A percentile compares a stretch with the other conserved stretches of the same genome.
Evolutionary conservation across 306 rosid genomes (phyloP).

Genomic region (Hippophae gyantsensis): DNA sequence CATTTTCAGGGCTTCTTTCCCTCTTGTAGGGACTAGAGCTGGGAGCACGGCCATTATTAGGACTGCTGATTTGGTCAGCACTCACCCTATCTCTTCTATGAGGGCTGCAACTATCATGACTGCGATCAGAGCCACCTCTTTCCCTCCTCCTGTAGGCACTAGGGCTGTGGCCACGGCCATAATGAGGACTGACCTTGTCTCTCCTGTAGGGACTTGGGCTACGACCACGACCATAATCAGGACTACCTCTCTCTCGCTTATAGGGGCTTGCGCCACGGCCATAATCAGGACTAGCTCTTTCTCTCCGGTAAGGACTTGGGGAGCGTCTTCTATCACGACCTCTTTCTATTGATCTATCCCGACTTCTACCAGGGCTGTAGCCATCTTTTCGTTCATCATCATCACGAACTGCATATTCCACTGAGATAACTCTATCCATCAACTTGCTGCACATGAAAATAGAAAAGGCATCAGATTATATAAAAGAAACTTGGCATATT

Average conservation of each 20-base stretch:
- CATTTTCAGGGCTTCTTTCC: constrained; percentile 60
- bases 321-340: constrained; percentile 59
- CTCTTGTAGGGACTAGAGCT: constrained; percentile 39
- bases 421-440: constrained; percentile 71
- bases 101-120: constrained; percentile 8
- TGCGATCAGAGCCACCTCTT: too few species aligned
- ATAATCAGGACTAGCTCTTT: constrained; percentile 77
- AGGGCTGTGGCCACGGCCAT: too few species aligned
- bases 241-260: constrained; percentile 61
- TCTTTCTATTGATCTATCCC: constrained; percentile 53
- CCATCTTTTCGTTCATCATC: constrained; percentile 65
- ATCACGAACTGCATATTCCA: constrained; percentile 76
- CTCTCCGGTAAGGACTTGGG: constrained; percentile 62
- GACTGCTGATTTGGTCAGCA: not conserved
- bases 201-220: constrained; percentile 51
- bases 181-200: constrained; percentile 42
- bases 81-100: constrained; percentile 28
- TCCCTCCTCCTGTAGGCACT: too few species aligned
- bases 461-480: not conserved
- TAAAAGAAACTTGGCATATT: too few species aligned
- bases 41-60: constrained; percentile 21
- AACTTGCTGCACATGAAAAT: constrained; percentile 52
- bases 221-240: constrained; percentile 48
- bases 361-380: constrained; percentile 68
- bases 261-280: constrained; percentile 63